A percentile compares a stretch with the other conserved stretches of the same genome.
Evolutionary conservation across 371 early-diverging fungal genomes (phyloP).

Genomic region (Capillidium heterosporum): DNA sequence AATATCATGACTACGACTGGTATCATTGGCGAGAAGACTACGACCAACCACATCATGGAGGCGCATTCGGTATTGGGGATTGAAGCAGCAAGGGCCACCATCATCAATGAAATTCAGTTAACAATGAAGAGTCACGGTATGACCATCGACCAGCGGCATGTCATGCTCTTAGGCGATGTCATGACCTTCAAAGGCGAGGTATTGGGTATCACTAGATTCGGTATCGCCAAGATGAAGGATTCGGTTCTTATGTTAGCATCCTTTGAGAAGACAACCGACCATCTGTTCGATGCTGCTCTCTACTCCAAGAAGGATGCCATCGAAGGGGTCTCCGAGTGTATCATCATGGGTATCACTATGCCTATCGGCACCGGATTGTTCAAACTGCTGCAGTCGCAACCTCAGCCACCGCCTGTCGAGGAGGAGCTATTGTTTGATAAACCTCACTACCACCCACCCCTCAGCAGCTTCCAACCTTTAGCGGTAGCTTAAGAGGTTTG

Average conservation of each 20-base stretch:
- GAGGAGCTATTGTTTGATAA: slow-evolving; percentile 43
- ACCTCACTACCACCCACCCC: slow-evolving; percentile 8
- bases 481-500: no score
- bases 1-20: slow-evolving; percentile 83
- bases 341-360: slow-evolving; percentile 98
- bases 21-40: slow-evolving; percentile 62
- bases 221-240: slow-evolving; percentile 98
- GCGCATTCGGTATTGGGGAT: slow-evolving; percentile 87
- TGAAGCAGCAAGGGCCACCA: slow-evolving; percentile 84
- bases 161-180: slow-evolving; percentile 95
- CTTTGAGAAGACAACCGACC: slow-evolving; percentile 99
- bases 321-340: slow-evolving; percentile 96
- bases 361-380: slow-evolving; percentile 94
- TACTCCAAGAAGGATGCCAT: slow-evolving; percentile 83
- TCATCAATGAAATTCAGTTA: slow-evolving; percentile 71
- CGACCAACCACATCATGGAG: slow-evolving; percentile 92
- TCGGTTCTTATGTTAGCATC: slow-evolving; percentile 98
- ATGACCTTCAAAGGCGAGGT: slow-evolving; percentile 99
- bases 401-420: slow-evolving; percentile 16
- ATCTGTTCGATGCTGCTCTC: slow-evolving; percentile 95
- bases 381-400: slow-evolving; percentile 51
- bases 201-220: slow-evolving; percentile 97
- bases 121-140: slow-evolving; percentile 90
- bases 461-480: no score
- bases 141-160: slow-evolving; percentile 94